Conservation (phyloP, 2,329 filamentous ascomycete species). For the Pseudopithomyces maydicus region DNA sequence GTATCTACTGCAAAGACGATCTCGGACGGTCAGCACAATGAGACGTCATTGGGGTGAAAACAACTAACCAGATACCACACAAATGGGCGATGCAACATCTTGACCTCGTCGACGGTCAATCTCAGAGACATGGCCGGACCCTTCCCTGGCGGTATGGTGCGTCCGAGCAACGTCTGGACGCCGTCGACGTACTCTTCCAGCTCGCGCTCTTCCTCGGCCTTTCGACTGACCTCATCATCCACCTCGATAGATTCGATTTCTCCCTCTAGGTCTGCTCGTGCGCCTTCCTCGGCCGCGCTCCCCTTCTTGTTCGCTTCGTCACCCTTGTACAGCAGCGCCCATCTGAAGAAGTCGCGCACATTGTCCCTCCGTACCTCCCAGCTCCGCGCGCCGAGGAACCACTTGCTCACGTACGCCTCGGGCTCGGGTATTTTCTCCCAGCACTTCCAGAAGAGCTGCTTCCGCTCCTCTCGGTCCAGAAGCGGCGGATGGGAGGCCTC, state of each 20-base stretch:
- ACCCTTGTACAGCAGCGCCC: constrained; percentile 67
- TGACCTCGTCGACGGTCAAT: constrained; percentile 68
- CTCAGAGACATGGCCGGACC: constrained; percentile 63
- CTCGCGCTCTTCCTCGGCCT: constrained; percentile 50
- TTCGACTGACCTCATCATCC: constrained; percentile 7
- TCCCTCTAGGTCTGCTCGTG: constrained; percentile 15
- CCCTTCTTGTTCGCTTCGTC: constrained; percentile 40
- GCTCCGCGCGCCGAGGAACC: constrained; percentile 67
- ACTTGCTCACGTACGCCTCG: constrained; percentile 63
- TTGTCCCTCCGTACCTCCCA: constrained; percentile 70
- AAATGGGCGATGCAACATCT: constrained; percentile 65
- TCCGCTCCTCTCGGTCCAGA: constrained; percentile 55
- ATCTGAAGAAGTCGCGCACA: constrained; percentile 68
- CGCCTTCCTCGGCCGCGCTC: constrained; percentile 15
- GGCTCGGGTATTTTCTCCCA: constrained; percentile 60
- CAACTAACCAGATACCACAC: constrained; percentile 65
- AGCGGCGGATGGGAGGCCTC: constrained; percentile 57
- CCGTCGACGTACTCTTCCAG: constrained; percentile 60
- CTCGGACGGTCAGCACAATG: constrained; percentile 26
- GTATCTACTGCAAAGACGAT: constrained; percentile 60
- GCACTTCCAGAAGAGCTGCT: constrained; percentile 62
- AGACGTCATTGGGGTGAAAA: not conserved
- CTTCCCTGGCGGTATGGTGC: constrained; percentile 58
- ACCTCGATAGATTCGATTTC: constrained; percentile 15
- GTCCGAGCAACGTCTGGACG: constrained; percentile 60